A percentile compares a stretch with the other conserved stretches of the same genome.
These are phyloP conservation scores for Cyclotella baltica DNA, from an alignment of 108 stramenopile genomes.

Conservation along the genomic window DNA sequence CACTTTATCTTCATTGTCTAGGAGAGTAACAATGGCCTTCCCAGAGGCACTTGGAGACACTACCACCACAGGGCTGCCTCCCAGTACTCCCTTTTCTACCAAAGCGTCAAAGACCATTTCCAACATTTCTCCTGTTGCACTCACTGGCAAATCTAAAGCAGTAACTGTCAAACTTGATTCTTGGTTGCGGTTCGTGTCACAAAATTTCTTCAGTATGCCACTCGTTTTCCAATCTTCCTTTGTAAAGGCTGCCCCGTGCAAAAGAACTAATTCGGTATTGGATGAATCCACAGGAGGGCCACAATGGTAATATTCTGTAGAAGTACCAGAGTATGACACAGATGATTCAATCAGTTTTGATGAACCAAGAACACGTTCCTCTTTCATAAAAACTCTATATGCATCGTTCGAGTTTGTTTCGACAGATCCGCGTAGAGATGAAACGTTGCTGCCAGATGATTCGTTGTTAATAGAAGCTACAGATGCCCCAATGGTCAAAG, in stretches of 20 bases:
- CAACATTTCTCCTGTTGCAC: conserved; percentile 52
- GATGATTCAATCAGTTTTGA: conserved; percentile 13
- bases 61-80: conserved; percentile 50
- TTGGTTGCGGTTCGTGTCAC: conserved; percentile 41
- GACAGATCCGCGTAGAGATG: too few species aligned
- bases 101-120: conserved; percentile 45
- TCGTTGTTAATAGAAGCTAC: too few species aligned
- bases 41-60: conserved; percentile 86
- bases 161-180: conserved; percentile 46
- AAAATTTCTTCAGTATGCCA: conserved; percentile 63
- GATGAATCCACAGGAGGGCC: conserved; percentile 24
- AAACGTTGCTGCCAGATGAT: too few species aligned
- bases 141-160: conserved; percentile 72
- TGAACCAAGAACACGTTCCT: too few species aligned
- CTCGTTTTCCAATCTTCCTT: conserved; percentile 82
- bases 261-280: conserved; percentile 58
- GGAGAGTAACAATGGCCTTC: conserved; percentile 58
- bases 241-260: conserved; percentile 79
- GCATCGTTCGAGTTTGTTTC: too few species aligned
- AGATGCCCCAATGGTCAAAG: too few species aligned
- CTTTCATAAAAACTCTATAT: too few species aligned
- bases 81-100: conserved; percentile 18
- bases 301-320: conserved; percentile 43
- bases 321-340: background rate
- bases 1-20: conserved; percentile 29